phyloP scores from a whole-genome alignment of 805 yeast genomes.

The Myxozyma lipomycoides region DNA sequence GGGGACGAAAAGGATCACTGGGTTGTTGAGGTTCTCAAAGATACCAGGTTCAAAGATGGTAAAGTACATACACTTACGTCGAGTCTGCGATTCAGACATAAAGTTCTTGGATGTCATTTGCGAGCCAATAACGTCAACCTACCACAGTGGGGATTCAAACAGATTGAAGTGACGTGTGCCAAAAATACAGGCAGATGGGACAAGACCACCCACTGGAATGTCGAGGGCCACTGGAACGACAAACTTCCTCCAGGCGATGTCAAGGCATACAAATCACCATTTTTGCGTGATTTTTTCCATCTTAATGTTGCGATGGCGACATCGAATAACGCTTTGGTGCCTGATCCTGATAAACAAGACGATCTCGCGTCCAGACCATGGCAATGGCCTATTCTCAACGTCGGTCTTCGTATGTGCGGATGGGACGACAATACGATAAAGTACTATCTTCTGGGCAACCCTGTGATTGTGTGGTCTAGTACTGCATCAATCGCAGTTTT shows the following conservation, averaged over 20 bases:
- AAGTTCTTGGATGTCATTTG: conserved; percentile 71
- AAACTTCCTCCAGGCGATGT: conserved; percentile 42
- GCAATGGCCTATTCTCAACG: conserved; percentile 74
- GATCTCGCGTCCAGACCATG: conserved; percentile 71
- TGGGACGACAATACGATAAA: conserved; percentile 57
- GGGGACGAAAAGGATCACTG: conserved; percentile 88
- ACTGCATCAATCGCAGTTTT: conserved; percentile 48
- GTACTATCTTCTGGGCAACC: conserved; percentile 67
- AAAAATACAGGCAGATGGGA: conserved; percentile 48
- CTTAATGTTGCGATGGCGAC: conserved; percentile 79
- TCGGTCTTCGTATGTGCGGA: conserved; percentile 72
- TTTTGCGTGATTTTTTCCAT: conserved; percentile 65
- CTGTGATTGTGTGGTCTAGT: conserved; percentile 60
- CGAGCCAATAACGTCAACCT: conserved; percentile 75
- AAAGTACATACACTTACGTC: conserved; percentile 77
- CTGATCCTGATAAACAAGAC: conserved; percentile 68
- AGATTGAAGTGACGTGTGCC: conserved; percentile 87
- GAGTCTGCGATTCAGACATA: conserved; percentile 69
- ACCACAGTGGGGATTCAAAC: conserved; percentile 98
- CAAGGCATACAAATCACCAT: conserved; percentile 48
- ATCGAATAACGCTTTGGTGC: conserved; percentile 74
- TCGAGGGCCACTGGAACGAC: conserved; percentile 63
- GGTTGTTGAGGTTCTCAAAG: conserved; percentile 74
- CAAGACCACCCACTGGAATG: conserved; percentile 74
- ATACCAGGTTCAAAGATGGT: conserved; percentile 49